These are phyloP conservation scores for Apiospora marii DNA, from an alignment of 2,329 filamentous ascomycete species.

Conservation along the genomic window DNA sequence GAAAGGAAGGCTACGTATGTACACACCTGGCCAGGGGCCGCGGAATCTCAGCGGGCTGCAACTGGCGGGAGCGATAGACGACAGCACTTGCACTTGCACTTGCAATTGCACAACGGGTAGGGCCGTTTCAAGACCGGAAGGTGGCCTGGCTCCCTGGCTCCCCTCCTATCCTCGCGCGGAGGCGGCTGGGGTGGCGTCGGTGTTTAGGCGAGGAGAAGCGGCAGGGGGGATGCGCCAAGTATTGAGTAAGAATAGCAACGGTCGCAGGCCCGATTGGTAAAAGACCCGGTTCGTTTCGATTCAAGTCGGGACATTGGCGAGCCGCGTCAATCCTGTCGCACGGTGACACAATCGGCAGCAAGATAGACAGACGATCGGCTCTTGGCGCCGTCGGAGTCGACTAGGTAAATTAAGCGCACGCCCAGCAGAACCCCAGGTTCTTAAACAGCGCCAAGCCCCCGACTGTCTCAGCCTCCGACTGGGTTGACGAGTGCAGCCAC, in stretches of 20 bases:
- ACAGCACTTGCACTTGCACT: background rate
- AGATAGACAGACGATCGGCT: background rate
- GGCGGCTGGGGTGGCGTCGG: background rate
- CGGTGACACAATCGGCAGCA: constrained; percentile 15
- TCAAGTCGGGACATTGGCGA: constrained; percentile 9
- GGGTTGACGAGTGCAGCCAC: background rate
- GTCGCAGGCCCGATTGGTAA: background rate
- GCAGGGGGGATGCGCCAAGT: background rate
- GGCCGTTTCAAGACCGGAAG: constrained; percentile 7
- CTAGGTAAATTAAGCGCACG: background rate
- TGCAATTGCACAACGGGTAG: background rate
- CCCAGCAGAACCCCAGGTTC: constrained; percentile 2
- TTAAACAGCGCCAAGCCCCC: constrained; percentile 10
- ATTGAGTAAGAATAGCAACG: constrained; percentile 11
- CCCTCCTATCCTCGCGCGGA: no score
- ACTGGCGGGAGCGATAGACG: background rate
- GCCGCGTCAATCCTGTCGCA: constrained; percentile 25
- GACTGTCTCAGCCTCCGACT: constrained; percentile 14
- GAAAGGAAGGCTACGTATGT: background rate
- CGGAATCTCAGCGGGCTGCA: background rate
- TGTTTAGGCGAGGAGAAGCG: background rate
- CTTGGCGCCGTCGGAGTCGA: constrained; percentile 1
- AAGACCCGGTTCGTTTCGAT: constrained; percentile 17
- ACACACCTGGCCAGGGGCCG: background rate
- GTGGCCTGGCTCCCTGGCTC: no score